Conservation (phyloP, 345 rosid species). For the Murraya koenigii region DNA sequence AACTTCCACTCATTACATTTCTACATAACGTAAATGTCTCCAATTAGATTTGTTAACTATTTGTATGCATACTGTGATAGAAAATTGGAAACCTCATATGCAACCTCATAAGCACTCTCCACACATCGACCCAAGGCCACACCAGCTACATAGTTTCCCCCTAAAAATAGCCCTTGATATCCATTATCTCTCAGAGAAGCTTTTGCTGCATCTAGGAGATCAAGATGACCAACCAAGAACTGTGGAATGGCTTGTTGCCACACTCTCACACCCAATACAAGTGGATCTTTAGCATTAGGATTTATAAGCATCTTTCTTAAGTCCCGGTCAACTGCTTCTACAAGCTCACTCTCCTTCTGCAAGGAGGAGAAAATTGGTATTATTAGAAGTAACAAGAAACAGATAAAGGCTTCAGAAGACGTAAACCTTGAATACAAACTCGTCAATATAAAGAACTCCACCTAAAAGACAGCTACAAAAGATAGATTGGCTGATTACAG, state of each 20-base stretch:
- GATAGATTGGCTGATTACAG: not conserved
- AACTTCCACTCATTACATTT: not conserved
- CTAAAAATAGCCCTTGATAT: conserved; percentile 65
- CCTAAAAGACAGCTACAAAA: not conserved
- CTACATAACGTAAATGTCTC: not conserved
- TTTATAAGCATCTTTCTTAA: conserved; percentile 89
- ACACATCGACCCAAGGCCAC: conserved; percentile 91
- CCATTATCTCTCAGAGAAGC: conserved; percentile 49
- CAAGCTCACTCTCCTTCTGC: conserved; percentile 68
- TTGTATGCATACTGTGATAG: conserved; percentile 58
- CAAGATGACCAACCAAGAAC: conserved; percentile 83
- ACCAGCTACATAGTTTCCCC: conserved; percentile 80
- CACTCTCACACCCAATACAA: conserved; percentile 63
- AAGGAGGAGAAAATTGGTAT: conserved; percentile 11
- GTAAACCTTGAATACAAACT: not conserved
- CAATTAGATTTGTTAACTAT: conserved; percentile 13
- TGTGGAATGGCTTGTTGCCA: conserved; percentile 98
- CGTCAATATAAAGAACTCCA: not conserved
- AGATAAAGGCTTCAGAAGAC: not conserved
- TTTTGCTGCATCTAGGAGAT: conserved; percentile 62
- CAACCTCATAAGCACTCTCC: conserved; percentile 80
- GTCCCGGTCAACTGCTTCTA: conserved; percentile 85
- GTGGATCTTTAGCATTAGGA: conserved; percentile 70
- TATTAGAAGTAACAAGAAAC: not conserved
- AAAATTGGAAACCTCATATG: conserved; percentile 61